Evolutionary conservation across 768 basidiomycete genomes (phyloP), one percentile per base, ranked within the genome.

Genomic region (Lentinula raphanica): DNA sequence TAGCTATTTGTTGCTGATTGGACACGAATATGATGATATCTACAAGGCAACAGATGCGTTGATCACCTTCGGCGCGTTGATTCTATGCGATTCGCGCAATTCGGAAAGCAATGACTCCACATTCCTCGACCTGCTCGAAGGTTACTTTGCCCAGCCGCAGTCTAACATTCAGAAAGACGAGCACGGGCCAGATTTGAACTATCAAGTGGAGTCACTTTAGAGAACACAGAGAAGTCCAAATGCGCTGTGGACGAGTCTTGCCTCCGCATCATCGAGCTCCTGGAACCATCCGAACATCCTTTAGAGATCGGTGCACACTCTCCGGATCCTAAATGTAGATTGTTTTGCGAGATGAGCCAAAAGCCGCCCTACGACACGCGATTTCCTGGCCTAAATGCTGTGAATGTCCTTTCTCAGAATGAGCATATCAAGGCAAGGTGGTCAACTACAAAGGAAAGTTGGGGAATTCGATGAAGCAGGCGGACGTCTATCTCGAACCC

Each of bases 251-350:
- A 94, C 66, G 87, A 90, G 49, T 85, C 90, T 11, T 98, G 95
- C 67, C 78, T 92, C 39, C 76, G 77, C 39, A 78, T 98, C 59
- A 98, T 98, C 62, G 81, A 82, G 51, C 75, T 75, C 2, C 77
- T 98, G 23, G 90, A 90, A 38, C 85, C 86, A 2, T 71, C 79
- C 0, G 92, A 98, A 66, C 73, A 95, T 29, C 95, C 95, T 6
- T 71, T 98, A 51, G 95, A 98, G 69, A 86, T 91, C 58, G 76
- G 78, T 27, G 87, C 79, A 5, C 88, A 92, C 61, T 78, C 82
- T 6, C 91, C 93, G 1, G 95, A 98, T 70, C 95, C 95, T 0
- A 98, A 98, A 71, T 96, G 92, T 69, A 81, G 95, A 61, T 97
- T 93, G 76, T 94, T 94, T 73, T 93, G 89, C 86, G 88, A 79